Base-by-base conservation (phyloP, 2,329 filamentous ascomycete genomes). In the Thermoascus crustaceus region DNA sequence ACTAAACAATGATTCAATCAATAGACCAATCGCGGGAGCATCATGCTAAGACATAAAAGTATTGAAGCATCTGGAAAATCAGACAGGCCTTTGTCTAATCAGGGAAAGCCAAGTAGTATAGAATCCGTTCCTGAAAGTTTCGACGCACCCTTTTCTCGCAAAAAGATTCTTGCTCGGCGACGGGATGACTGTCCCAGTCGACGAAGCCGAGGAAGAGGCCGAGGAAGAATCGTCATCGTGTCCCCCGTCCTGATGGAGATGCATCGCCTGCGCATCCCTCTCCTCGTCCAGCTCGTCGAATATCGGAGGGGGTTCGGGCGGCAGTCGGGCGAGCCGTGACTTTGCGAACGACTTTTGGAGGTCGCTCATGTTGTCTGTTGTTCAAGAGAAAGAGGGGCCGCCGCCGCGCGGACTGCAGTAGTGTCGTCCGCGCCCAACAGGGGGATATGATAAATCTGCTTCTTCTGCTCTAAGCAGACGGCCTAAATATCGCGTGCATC, bases 171-270 rank as follows among this genome's bases (percentile, higher is more conserved):
- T 76, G 46, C 75, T 81, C 5, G 77, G 75, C 4, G 83, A 84
- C 1, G 88, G 86, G 44, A 86, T 81, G 42, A 96, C 74, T n/a
- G 89, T 96, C 17, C 88, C 87, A 3, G 87, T 86, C 1, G 88
- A 95, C 3, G 88, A 94, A 23, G 85, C 80, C n/a, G 87, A 94
- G 0, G 83, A 94, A 9, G 84, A n/a, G n/a, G n/a, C 67, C 5
- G 72, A 73, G 16, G 79, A 84, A 9, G 79, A 83, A 56, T 84
- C 80, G 44, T 80, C 78, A 49, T 85, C 69, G 30, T 49, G 53
- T 32, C 26, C 38, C 17, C 35, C 27, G 29, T 56, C 53, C 20
- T 47, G 48, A 25, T 39, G 47, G 36, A 47, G 26, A 60, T 55
- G 34, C 66, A 61, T 46, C 51, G 34, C 70, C 44, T 37, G 58